Evolutionary conservation across 331 rosid species (phyloP).

Genomic region (Quercus tomentella): DNA sequence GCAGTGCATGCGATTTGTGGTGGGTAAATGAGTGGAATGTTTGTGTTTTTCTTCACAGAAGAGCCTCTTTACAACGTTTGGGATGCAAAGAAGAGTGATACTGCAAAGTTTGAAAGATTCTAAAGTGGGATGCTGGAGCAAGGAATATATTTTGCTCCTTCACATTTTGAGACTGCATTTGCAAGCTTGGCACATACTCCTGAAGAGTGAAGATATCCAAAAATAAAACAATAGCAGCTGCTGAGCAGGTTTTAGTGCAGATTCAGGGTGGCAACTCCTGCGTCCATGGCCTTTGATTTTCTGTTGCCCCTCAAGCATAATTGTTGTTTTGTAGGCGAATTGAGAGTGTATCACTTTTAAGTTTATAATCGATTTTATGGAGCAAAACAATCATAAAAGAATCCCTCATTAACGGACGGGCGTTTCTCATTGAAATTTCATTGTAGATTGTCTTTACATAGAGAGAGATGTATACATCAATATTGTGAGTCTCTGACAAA

Average conservation of each 20-base stretch:
- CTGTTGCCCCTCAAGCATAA: neutral
- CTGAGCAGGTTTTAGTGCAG: slow-evolving; percentile 74
- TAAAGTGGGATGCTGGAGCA: slow-evolving; percentile 82
- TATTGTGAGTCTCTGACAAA: neutral
- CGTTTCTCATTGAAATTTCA: slow-evolving; percentile 13
- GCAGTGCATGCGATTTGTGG: slow-evolving; percentile 90
- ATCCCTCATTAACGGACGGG: neutral
- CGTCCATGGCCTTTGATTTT: slow-evolving; percentile 6
- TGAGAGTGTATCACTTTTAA: neutral
- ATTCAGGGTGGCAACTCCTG: slow-evolving; percentile 36
- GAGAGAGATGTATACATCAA: slow-evolving; percentile 25
- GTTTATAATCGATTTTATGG: neutral
- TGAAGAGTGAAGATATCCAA: slow-evolving; percentile 78
- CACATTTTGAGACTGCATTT: slow-evolving; percentile 96
- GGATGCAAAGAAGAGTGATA: slow-evolving; percentile 88
- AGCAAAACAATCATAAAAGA: neutral
- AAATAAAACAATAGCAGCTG: slow-evolving; percentile 77
- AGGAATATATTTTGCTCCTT: slow-evolving; percentile 93
- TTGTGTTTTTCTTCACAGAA: slow-evolving; percentile 90
- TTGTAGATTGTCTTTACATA: slow-evolving; percentile 20
- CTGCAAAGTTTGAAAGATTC: slow-evolving; percentile 69
- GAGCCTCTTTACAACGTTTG: slow-evolving; percentile 79
- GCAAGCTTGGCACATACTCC: slow-evolving; percentile 88
- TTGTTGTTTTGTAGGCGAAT: slow-evolving; percentile 7
- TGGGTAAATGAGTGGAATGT: slow-evolving; percentile 85